phyloP scores from a whole-genome alignment of 176 grass and related monocot species.

The Zoysia japonica region DNA sequence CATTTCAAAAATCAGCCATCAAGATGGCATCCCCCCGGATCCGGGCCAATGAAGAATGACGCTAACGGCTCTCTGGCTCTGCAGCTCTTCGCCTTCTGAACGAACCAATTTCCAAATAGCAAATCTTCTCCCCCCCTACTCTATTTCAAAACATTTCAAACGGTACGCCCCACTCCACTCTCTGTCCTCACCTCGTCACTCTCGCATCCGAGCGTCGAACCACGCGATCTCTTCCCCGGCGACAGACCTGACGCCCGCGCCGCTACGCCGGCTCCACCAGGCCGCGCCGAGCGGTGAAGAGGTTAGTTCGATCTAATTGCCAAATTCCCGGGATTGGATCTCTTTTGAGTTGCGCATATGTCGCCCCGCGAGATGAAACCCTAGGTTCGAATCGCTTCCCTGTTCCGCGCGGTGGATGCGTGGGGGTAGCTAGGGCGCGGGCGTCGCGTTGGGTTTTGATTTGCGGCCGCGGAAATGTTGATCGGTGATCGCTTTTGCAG shows the following conservation, averaged over 20 bases:
- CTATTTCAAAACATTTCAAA: constrained; percentile 64
- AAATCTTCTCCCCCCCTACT: constrained; percentile 16
- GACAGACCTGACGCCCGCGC: background rate
- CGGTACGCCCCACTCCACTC: background rate
- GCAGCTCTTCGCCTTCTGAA: constrained; percentile 11
- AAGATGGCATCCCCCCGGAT: constrained; percentile 2
- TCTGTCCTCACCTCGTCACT: background rate
- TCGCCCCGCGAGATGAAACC: background rate
- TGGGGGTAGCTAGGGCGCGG: background rate
- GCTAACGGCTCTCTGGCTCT: constrained; percentile 47
- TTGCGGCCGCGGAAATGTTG: background rate
- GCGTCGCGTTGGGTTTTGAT: background rate
- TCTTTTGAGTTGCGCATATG: background rate
- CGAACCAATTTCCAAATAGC: constrained; percentile 28
- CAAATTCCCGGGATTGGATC: constrained; percentile 34
- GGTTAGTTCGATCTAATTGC: constrained; percentile 17
- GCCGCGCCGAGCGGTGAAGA: constrained; percentile 33
- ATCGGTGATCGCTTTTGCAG: constrained; percentile 34
- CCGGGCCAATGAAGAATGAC: background rate
- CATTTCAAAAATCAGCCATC: constrained; percentile 49
- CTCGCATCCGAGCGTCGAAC: constrained; percentile 3
- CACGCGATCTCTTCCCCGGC: background rate
- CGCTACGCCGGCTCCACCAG: constrained; percentile 3
- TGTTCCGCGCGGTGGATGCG: background rate
- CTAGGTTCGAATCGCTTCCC: constrained; percentile 12